These are phyloP conservation scores for Pachysandra terminalis DNA, from an alignment of 164 flowering plant species.

Conservation along the genomic window DNA sequence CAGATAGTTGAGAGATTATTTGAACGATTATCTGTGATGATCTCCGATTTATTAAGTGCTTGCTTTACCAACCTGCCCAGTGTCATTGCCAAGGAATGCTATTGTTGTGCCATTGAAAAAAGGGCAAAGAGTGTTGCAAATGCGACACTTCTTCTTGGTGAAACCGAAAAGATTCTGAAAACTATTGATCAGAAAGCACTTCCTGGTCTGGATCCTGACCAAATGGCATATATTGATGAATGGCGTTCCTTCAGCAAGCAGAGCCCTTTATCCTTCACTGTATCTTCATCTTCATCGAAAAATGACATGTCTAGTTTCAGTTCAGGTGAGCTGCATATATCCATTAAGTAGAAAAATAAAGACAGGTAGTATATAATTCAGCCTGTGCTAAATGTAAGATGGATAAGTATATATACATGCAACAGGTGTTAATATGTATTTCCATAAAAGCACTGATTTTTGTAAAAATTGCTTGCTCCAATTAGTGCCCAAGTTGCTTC, in stretches of 20 bases:
- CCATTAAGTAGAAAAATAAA: too few relatives aligned
- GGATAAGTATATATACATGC: too few relatives aligned
- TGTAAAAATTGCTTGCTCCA: too few relatives aligned
- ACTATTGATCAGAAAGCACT: constrained; percentile 20
- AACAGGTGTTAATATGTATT: too few relatives aligned
- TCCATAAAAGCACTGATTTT: too few relatives aligned
- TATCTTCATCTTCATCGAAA: constrained; percentile 3
- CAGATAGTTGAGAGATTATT: constrained; percentile 23
- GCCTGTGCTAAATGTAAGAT: too few relatives aligned
- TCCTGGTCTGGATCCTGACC: constrained; percentile 23
- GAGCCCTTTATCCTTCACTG: background rate
- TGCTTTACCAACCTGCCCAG: constrained; percentile 48
- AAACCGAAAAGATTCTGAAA: constrained; percentile 38
- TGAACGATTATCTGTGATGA: constrained; percentile 25
- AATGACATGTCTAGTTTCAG: too few relatives aligned
- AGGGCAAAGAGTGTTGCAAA: constrained; percentile 31
- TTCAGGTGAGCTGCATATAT: too few relatives aligned
- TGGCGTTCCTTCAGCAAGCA: constrained; percentile 34
- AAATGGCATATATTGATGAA: constrained; percentile 34
- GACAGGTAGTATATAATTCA: too few relatives aligned
- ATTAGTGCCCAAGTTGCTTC: too few relatives aligned
- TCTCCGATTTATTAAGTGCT: constrained; percentile 48
- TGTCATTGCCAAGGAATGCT: constrained; percentile 32
- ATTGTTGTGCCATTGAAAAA: constrained; percentile 30
- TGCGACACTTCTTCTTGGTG: constrained; percentile 45